Percentiles rank a stretch among this genome's conserved stretches.
phyloP scores from a whole-genome alignment of 345 rosid species.

The Pistacia vera region DNA sequence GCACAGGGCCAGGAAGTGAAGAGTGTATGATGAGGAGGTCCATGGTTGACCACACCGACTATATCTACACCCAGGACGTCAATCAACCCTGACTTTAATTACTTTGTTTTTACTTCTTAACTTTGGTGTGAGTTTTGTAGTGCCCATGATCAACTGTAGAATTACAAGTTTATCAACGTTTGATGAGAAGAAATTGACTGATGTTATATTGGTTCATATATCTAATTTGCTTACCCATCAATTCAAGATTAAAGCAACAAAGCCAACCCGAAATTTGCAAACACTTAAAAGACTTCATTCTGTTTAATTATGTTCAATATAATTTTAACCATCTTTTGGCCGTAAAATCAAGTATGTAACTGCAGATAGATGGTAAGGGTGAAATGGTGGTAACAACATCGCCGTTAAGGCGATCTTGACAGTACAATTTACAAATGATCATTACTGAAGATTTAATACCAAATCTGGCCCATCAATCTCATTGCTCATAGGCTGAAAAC shows the following conservation, averaged over 20 bases:
- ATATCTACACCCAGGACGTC: slow-evolving; percentile 59
- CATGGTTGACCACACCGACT: slow-evolving; percentile 52
- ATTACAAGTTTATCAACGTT: not conserved
- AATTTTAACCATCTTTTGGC: too few species aligned
- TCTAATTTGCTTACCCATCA: not conserved
- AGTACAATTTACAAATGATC: too few species aligned
- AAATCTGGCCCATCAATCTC: too few species aligned
- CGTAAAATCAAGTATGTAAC: not conserved
- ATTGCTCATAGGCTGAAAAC: too few species aligned
- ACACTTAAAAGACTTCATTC: too few species aligned
- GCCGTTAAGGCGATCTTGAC: too few species aligned
- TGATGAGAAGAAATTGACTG: not conserved
- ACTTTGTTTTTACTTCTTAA: not conserved
- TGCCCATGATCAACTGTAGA: not conserved
- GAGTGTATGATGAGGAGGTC: slow-evolving; percentile 49
- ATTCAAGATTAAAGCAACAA: not conserved
- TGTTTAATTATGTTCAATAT: too few species aligned
- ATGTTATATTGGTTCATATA: not conserved
- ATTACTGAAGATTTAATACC: too few species aligned
- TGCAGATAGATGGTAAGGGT: too few species aligned
- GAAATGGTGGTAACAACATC: too few species aligned
- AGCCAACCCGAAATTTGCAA: not conserved
- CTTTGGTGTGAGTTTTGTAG: not conserved
- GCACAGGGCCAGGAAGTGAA: slow-evolving; percentile 36
- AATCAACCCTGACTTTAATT: slow-evolving; percentile 14